Evolutionary conservation across 768 basidiomycete genomes (phyloP).

Genomic region (Macrolepiota dolichaula): DNA sequence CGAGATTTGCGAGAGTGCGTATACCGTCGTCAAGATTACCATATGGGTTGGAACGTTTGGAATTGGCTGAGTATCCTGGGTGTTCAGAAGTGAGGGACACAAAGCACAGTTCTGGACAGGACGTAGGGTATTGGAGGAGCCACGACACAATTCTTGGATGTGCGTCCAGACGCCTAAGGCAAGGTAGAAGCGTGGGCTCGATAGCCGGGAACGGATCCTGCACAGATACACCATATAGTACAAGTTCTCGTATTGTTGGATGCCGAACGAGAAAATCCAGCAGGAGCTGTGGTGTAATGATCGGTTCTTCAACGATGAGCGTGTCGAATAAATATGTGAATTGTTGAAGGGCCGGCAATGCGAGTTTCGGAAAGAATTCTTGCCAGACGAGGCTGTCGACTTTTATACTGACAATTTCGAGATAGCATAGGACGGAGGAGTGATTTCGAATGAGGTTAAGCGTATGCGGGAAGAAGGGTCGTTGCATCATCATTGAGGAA

Average conservation of each 20-base stretch:
- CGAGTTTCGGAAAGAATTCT: not conserved
- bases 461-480: not conserved
- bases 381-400: not conserved
- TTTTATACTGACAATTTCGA: conserved; percentile 1
- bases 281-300: not conserved
- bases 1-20: not conserved
- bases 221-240: not conserved
- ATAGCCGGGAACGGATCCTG: not conserved
- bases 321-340: not conserved
- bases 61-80: not conserved
- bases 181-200: not conserved
- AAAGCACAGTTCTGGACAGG: not conserved
- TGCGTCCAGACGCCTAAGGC: not conserved
- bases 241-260: not conserved
- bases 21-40: not conserved
- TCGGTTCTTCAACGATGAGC: not conserved
- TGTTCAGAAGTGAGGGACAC: not conserved
- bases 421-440: not conserved
- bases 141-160: conserved; percentile 1
- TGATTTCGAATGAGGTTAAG: not conserved
- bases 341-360: not conserved
- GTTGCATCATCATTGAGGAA: conserved; percentile 4
- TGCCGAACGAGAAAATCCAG: conserved; percentile 1
- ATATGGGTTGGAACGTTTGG: not conserved
- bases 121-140: not conserved